Evolutionary conservation across 441 rosid genomes (phyloP).

Genomic region (Gossypium lobatum): DNA sequence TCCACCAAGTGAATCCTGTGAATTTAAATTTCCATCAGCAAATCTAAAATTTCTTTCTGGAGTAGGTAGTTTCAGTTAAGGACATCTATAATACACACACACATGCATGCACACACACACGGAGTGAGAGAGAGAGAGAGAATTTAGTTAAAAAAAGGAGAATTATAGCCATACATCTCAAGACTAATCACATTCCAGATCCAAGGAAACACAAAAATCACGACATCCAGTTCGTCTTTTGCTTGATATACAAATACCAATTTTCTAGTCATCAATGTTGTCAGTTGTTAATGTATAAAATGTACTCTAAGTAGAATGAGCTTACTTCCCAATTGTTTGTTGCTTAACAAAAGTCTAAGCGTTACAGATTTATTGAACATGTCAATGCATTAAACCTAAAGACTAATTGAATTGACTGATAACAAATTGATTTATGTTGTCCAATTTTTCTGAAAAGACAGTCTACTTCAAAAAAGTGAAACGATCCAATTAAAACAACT

Average conservation of each 20-base stretch:
- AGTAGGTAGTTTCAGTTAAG: not conserved
- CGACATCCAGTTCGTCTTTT: not conserved
- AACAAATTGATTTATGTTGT: not conserved
- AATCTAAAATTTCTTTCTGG: not conserved
- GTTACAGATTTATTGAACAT: too few species aligned
- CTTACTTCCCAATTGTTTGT: not conserved
- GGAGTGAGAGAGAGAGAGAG: too few species aligned
- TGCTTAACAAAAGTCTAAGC: not conserved
- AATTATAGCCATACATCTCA: not conserved
- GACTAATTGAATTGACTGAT: not conserved
- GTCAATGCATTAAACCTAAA: too few species aligned
- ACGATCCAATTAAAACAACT: not conserved
- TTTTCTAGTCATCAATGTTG: not conserved
- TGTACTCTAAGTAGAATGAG: not conserved
- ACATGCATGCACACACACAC: too few species aligned
- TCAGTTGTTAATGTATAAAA: not conserved
- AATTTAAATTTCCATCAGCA: conserved; percentile 15
- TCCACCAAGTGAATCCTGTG: conserved; percentile 93
- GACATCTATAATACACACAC: too few species aligned
- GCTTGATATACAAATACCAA: not conserved
- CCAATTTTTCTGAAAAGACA: not conserved
- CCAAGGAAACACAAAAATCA: not conserved
- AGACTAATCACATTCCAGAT: not conserved
- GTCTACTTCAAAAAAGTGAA: not conserved
- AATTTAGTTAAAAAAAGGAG: not conserved